A percentile compares a stretch with the other conserved stretches of the same genome.
These are phyloP conservation scores for Pseudogymnoascus sp. DNA, from an alignment of 2,329 filamentous ascomycete genomes.

Conservation along the genomic window DNA sequence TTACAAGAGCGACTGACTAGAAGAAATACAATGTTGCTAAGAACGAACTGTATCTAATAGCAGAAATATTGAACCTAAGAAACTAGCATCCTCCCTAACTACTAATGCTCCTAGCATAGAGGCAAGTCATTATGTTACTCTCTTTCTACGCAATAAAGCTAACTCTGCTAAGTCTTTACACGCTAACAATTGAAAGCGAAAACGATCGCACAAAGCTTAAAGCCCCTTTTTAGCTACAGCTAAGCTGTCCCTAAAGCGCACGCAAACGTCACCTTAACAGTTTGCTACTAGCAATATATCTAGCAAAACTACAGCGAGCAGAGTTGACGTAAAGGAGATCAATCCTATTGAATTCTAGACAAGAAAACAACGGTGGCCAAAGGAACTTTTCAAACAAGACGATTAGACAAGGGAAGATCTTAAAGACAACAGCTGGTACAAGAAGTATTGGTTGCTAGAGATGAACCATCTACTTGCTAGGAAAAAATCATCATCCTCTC, in stretches of 20 bases:
- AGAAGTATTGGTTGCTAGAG: slow-evolving; percentile 14
- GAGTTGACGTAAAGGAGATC: slow-evolving; percentile 16
- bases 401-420: slow-evolving; percentile 8
- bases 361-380: slow-evolving; percentile 21
- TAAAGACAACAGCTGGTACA: slow-evolving; percentile 3
- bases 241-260: slow-evolving; percentile 17
- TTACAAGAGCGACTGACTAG: no score
- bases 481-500: slow-evolving; percentile 25
- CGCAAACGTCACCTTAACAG: slow-evolving; percentile 13
- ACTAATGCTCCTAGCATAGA: no score
- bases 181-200: no score
- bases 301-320: slow-evolving; percentile 12
- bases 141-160: no score
- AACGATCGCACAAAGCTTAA: no score
- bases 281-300: slow-evolving; percentile 14
- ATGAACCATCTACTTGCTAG: slow-evolving; percentile 29
- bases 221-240: no score
- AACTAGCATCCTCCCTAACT: no score
- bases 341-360: slow-evolving; percentile 26
- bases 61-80: no score
- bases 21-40: no score
- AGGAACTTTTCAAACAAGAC: slow-evolving; percentile 24
- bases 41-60: no score
- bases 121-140: no score
- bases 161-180: no score